Conservation (phyloP, 768 basidiomycete genomes). For the Pisolithus tinctorius region DNA sequence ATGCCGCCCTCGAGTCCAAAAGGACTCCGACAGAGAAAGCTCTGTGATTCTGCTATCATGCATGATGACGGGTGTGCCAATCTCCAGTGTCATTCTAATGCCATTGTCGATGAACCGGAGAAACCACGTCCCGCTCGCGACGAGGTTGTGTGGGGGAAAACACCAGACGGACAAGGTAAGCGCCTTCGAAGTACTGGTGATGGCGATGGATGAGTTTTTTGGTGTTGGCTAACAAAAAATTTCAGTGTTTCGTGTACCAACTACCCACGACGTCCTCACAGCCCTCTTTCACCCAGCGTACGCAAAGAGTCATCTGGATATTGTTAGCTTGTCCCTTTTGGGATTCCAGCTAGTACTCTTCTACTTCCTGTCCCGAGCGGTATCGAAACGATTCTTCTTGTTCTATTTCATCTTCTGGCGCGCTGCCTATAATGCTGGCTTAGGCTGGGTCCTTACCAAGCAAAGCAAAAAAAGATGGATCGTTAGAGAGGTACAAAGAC, state of each 20-base stretch:
- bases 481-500: constrained; percentile 65
- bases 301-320: constrained; percentile 84
- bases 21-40: constrained; percentile 20
- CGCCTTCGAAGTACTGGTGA: neutral
- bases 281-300: constrained; percentile 76
- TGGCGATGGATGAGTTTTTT: neutral
- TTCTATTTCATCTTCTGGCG: constrained; percentile 93
- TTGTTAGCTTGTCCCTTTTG: constrained; percentile 77
- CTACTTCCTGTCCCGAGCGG: constrained; percentile 49
- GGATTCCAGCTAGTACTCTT: constrained; percentile 74
- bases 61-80: neutral
- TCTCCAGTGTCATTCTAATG: neutral
- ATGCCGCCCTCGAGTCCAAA: constrained; percentile 17
- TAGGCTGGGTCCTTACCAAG: constrained; percentile 90
- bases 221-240: constrained; percentile 1
- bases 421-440: constrained; percentile 82
- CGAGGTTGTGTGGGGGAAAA: constrained; percentile 86
- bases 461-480: constrained; percentile 97
- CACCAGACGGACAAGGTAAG: constrained; percentile 64
- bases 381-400: constrained; percentile 66
- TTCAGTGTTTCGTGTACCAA: constrained; percentile 87
- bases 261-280: constrained; percentile 86
- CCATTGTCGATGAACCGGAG: constrained; percentile 6
- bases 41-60: neutral
- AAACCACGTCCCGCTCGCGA: constrained; percentile 17